Base-by-base conservation (phyloP, 2,329 filamentous ascomycete genomes). In the Parasarocladium wereldwijsianum region DNA sequence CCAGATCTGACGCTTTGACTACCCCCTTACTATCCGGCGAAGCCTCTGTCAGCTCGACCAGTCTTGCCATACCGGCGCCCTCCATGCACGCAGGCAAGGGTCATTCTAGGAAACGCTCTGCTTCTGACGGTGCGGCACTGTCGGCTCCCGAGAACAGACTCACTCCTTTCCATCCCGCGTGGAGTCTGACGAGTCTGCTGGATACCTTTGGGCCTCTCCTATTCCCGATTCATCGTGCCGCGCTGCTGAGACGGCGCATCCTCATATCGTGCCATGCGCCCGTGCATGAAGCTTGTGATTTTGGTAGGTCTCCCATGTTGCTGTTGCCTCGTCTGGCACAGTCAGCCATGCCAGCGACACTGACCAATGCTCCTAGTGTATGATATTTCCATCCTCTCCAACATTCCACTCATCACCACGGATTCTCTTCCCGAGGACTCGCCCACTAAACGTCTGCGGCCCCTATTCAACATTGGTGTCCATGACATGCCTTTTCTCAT, bases 391-490 rank as follows among this genome's bases (percentile, higher is more conserved):
- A 68, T 96, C 32, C 64, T 98, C 19, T 85, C 86, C 25, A 93
- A 85, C 41, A 77, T 96, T 24, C 85, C 90, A 17, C 64, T 76
- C 21, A 73, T 78, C 17, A 67, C 85, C 24, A 63, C 68, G 34
- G 73, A 85, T 30, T 57, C 77, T 10, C 61, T 93, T n/a, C 70
- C 76, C 13, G 50, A 67, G 1, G 62, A 64, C 16, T 64, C 70
- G 4, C 62, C 73, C 16, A 64, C 70, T 1, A 64, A 79, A 36
- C 66, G 83, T 34, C 64, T 90, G 17, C 70, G 76, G 15, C 80
- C 87, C 1, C 66, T 98, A n/a, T 98, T 96, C 57, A 85, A 78
- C 31, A 70, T 98, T 35, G 90, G 90, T 29, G 76, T 98, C 11
- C 82, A 93, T 50, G 90, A 98, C 46, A 93, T 98, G 29, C 71